Evolutionary conservation across 768 basidiomycete species (phyloP), one percentile per base, ranked within the genome.

Genomic region (Melanogaster broomeanus): DNA sequence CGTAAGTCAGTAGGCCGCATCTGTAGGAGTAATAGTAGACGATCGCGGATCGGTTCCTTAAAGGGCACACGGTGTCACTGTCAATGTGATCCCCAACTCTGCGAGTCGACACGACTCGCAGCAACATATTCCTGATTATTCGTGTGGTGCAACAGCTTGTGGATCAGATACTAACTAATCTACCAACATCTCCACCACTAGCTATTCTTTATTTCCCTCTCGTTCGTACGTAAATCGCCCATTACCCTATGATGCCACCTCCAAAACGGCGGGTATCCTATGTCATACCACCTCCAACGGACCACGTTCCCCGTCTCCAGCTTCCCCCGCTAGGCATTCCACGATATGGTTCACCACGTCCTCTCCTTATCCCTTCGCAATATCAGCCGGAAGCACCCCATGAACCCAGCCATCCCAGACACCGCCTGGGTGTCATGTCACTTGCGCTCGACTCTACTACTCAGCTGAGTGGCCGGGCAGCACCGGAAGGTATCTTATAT

Each of bases 361-460:
- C 93, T 3, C 74, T 92, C 34, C 74, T 96, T 45, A 67, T 84
- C 41, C 73, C 72, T 12, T 68, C 70, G 18, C 66, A 62, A 21
- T 41, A 55, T 45, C 59, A 59, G 16, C 56, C 61, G 51, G 62
- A 61, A 45, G 56, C 45, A 4, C 43, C 56, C 16, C 52, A 46
- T 37, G 45, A 43, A 42, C 48, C 66, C 61, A 49, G 60, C 65
- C 83, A 89, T 56, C 88, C 90, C n/a, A 79, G 86, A 28, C 94
- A 98, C 71, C 82, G 93, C 19, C 80, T 98, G 0, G 92, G 92
- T 4, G 84, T 94, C 33, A 83, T 89, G 1, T 86, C 90, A 1
- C 78, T 98, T n/a, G 94, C 90, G 0, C 74, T 98, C 19, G 94
- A 98, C 69, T 78, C 81, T 0, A 86, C 90, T 0, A 96, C 94